Percentiles rank a stretch among this genome's conserved stretches.
phyloP scores from a whole-genome alignment of 202 grass and related monocot genomes.

The Musa balbisiana region DNA sequence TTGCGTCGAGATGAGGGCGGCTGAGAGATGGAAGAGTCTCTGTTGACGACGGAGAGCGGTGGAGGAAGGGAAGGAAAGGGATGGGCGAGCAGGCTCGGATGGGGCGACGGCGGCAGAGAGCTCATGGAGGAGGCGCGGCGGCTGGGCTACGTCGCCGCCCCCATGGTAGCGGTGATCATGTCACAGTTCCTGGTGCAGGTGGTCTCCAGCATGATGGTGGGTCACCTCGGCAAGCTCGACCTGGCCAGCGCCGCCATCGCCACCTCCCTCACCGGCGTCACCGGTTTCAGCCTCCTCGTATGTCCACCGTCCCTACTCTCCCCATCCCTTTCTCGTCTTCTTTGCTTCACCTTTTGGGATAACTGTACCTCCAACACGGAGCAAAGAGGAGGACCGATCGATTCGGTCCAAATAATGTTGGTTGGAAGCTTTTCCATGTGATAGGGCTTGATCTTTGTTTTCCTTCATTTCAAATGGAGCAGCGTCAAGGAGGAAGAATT shows the following conservation, averaged over 20 bases:
- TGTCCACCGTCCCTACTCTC: neutral
- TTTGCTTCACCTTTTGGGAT: too few species aligned
- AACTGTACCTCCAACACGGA: too few species aligned
- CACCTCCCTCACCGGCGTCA: slow-evolving; percentile 9
- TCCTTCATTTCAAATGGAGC: too few species aligned
- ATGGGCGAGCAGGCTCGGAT: neutral
- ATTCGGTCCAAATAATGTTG: too few species aligned
- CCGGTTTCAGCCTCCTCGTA: slow-evolving; percentile 22
- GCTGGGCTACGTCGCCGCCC: slow-evolving; percentile 7
- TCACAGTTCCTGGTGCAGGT: slow-evolving; percentile 1
- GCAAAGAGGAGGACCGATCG: too few species aligned
- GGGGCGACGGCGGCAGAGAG: neutral
- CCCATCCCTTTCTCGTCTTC: neutral
- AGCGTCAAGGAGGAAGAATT: too few species aligned
- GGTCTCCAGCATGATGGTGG: slow-evolving; percentile 8
- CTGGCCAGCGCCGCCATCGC: slow-evolving; percentile 18
- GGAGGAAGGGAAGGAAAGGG: neutral
- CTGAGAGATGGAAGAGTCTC: neutral
- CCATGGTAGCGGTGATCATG: neutral
- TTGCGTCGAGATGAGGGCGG: too few species aligned
- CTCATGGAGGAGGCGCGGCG: neutral
- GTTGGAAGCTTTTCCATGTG: too few species aligned
- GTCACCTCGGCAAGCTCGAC: slow-evolving; percentile 15
- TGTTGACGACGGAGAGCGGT: neutral
- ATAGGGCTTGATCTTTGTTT: too few species aligned